Percentiles rank a stretch among this genome's conserved stretches.
Conservation (phyloP, 1,284 basidiomycete species). For the Rhodotorula sp. region DNA sequence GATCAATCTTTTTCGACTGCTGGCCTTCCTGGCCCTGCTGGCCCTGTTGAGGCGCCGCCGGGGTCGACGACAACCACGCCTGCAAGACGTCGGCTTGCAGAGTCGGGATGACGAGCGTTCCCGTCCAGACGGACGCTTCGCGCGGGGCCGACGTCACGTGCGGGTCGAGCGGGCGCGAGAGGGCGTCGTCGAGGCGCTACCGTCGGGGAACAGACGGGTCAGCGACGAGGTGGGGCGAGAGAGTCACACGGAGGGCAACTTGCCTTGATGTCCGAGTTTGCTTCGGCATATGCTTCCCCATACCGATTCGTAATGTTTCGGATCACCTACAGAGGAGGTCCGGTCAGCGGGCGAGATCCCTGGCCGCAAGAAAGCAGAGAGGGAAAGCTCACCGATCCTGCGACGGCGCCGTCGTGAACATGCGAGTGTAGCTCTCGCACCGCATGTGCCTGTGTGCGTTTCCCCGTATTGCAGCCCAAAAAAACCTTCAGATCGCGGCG, state of each 20-base stretch:
- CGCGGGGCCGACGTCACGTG: constrained; percentile 18
- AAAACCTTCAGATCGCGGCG: neutral
- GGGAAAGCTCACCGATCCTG: constrained; percentile 11
- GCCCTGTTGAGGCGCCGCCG: constrained; percentile 12
- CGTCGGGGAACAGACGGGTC: neutral
- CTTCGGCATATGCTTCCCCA: constrained; percentile 26
- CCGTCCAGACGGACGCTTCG: constrained; percentile 26
- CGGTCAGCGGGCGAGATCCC: neutral
- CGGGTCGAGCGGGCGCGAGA: constrained; percentile 13
- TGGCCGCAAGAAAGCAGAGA: neutral
- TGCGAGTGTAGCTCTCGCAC: constrained; percentile 20
- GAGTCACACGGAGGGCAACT: no score
- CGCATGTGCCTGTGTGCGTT: constrained; percentile 12
- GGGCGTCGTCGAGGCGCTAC: constrained; percentile 29
- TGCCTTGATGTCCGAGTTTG: constrained; percentile 23
- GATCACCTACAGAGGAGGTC: constrained; percentile 9
- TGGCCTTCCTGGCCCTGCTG: constrained; percentile 7
- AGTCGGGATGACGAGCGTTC: constrained; percentile 23
- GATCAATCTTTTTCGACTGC: constrained; percentile 18
- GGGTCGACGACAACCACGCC: constrained; percentile 19
- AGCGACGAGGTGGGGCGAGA: neutral
- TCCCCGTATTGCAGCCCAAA: no score
- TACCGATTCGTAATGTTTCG: constrained; percentile 32
- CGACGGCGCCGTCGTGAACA: constrained; percentile 9
- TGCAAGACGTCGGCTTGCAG: constrained; percentile 28